These are phyloP conservation scores for Diaporthe capsici DNA, from an alignment of 2,329 filamentous ascomycete species.

Conservation along the genomic window DNA sequence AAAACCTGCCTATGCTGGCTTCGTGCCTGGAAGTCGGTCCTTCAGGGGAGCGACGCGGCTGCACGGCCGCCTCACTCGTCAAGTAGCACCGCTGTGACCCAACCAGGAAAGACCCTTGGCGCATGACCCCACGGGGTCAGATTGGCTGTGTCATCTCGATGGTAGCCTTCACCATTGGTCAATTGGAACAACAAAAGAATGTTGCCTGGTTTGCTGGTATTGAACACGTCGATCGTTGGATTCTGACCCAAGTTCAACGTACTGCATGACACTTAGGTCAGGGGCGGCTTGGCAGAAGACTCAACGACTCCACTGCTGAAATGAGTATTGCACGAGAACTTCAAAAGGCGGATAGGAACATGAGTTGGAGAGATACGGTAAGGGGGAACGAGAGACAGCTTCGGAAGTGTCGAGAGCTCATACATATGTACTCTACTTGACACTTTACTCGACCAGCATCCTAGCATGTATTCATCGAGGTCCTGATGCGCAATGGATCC, in stretches of 20 bases:
- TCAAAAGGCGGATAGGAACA: background rate
- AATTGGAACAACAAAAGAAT: background rate
- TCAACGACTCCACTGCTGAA: background rate
- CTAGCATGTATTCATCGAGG: background rate
- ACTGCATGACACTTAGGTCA: background rate
- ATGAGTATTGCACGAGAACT: background rate
- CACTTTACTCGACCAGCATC: background rate
- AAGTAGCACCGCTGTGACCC: conserved; percentile 13
- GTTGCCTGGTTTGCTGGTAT: background rate
- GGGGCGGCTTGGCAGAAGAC: conserved; percentile 17
- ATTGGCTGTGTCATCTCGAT: conserved; percentile 9
- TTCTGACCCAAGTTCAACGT: conserved; percentile 2
- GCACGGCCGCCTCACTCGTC: conserved; percentile 6
- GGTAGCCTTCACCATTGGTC: conserved; percentile 18
- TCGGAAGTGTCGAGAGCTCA: background rate
- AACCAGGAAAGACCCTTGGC: conserved; percentile 4
- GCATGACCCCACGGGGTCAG: conserved; percentile 27
- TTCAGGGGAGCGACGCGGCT: background rate
- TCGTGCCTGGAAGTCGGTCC: background rate
- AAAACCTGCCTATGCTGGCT: conserved; percentile 20
- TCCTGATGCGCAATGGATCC: too few relatives aligned
- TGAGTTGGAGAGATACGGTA: background rate
- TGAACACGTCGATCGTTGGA: conserved; percentile 13
- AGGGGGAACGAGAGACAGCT: background rate
- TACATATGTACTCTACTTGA: too few relatives aligned